Conservation (phyloP, 768 basidiomycete genomes). For the Termitomyces sp. region DNA sequence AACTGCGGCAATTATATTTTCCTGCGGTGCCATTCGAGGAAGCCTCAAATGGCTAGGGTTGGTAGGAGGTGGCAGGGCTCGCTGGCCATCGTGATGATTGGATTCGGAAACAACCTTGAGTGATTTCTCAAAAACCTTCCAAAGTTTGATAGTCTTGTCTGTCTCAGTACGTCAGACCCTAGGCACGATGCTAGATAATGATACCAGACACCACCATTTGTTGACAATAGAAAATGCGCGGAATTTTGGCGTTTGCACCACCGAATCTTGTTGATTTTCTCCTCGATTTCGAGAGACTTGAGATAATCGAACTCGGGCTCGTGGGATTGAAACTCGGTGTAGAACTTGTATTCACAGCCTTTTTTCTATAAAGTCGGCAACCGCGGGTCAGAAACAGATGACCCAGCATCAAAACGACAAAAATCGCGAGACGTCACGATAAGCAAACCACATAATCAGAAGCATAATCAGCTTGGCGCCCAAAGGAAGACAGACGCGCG, state of each 20-base stretch:
- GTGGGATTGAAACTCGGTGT: conserved; percentile 99
- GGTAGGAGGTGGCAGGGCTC: conserved; percentile 58
- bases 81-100: conserved; percentile 82
- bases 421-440: conserved; percentile 11
- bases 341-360: conserved; percentile 99
- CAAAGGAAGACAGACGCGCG: conserved; percentile 13
- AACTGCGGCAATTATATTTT: conserved; percentile 97
- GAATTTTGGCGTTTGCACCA: conserved; percentile 99
- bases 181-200: neutral
- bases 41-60: conserved; percentile 62
- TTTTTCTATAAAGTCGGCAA: conserved; percentile 70
- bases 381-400: conserved; percentile 18
- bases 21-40: conserved; percentile 89
- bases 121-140: conserved; percentile 99
- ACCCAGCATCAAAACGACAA: conserved; percentile 8
- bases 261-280: conserved; percentile 99
- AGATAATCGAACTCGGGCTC: conserved; percentile 99
- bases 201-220: conserved; percentile 67
- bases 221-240: conserved; percentile 94
- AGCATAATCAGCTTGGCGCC: conserved; percentile 23
- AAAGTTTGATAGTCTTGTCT: conserved; percentile 99
- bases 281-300: conserved; percentile 99
- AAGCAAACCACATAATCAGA: conserved; percentile 20
- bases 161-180: conserved; percentile 9
- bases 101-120: conserved; percentile 95